Conservation (phyloP, 306 rosid species). For the Prunus kanzakura region DNA sequence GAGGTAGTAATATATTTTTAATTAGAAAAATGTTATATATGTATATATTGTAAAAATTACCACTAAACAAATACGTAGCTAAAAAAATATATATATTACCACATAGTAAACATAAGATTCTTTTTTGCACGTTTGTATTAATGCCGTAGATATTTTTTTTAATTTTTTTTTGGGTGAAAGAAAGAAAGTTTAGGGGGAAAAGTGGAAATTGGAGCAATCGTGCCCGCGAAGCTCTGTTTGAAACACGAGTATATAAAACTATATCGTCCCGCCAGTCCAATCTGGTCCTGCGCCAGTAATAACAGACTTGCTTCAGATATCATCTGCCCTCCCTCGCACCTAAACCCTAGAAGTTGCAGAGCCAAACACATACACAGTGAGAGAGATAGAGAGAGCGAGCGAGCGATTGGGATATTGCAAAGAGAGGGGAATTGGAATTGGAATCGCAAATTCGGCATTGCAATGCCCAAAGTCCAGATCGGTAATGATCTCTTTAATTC, state of each 20-base stretch:
- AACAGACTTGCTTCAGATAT: neutral
- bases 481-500: neutral
- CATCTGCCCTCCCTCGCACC: neutral
- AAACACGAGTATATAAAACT: neutral
- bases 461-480: neutral
- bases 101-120: too few relatives aligned
- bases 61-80: too few relatives aligned
- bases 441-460: neutral
- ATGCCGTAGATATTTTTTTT: too few relatives aligned
- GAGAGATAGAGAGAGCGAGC: neutral
- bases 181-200: too few relatives aligned
- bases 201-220: neutral
- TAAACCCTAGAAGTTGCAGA: neutral
- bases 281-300: too few relatives aligned
- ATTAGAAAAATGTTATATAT: too few relatives aligned
- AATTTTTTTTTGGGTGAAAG: too few relatives aligned
- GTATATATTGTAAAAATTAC: too few relatives aligned
- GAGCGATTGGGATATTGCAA: neutral
- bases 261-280: neutral
- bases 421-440: neutral
- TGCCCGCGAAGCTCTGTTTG: neutral
- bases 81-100: too few relatives aligned
- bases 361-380: neutral
- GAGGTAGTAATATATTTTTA: too few relatives aligned
- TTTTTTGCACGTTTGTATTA: too few relatives aligned